Evolutionary conservation across 2,329 filamentous ascomycete genomes (phyloP).

Genomic region (Fusarium dimerum): DNA sequence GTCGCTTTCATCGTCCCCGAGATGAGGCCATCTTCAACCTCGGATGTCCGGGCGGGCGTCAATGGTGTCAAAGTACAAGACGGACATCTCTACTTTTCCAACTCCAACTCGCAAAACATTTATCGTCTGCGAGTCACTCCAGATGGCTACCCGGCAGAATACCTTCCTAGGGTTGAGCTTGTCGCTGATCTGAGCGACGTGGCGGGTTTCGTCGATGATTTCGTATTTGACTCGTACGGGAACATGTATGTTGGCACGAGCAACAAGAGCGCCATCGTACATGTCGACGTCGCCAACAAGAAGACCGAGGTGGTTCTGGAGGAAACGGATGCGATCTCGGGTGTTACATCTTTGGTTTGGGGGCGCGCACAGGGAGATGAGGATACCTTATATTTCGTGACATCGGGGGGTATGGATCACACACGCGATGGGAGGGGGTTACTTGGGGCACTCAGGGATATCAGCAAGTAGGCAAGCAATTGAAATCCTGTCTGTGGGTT

Average conservation of each 20-base stretch:
- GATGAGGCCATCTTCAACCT: background rate
- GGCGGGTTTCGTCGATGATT: conserved; percentile 1
- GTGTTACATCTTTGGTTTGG: conserved; percentile 3
- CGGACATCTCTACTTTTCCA: conserved; percentile 9
- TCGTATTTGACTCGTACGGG: conserved; percentile 5
- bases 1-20: conserved; percentile 2
- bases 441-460: background rate
- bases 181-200: background rate
- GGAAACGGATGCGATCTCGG: background rate
- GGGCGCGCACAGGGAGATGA: background rate
- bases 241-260: conserved; percentile 7
- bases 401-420: background rate
- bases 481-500: background rate
- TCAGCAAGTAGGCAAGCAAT: background rate
- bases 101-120: background rate
- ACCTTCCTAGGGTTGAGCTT: background rate
- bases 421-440: background rate
- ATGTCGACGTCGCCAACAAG: background rate
- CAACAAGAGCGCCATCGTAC: background rate
- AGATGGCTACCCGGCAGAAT: background rate
- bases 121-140: conserved; percentile 2
- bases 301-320: conserved; percentile 1
- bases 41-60: background rate
- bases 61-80: conserved; percentile 6
- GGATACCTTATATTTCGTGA: conserved; percentile 4